These are phyloP conservation scores for Chaetomium tenue DNA, from an alignment of 495 filamentous ascomycete species.

Conservation along the genomic window DNA sequence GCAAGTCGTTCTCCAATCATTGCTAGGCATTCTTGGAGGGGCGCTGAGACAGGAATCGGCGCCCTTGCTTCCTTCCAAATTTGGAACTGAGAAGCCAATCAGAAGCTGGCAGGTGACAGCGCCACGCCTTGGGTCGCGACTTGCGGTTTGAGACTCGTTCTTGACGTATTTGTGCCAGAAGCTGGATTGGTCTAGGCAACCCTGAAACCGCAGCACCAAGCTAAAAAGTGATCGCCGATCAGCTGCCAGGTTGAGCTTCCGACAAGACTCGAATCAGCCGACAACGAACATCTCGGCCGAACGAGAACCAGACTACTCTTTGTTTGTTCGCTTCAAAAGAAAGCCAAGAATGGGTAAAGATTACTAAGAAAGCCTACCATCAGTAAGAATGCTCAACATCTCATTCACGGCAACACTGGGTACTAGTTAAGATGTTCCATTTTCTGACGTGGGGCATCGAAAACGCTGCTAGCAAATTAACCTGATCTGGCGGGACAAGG, in stretches of 20 bases:
- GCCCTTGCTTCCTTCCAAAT: slow-evolving; percentile 9
- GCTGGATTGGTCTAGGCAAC: too few species aligned
- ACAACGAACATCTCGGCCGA: background rate
- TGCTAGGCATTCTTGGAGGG: background rate
- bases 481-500: background rate
- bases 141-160: background rate
- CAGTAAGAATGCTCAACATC: too few species aligned
- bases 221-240: background rate
- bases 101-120: background rate
- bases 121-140: background rate
- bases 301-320: too few species aligned
- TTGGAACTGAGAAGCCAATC: background rate
- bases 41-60: background rate
- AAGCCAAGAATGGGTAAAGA: too few species aligned
- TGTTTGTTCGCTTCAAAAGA: too few species aligned
- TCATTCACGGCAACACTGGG: too few species aligned
- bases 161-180: background rate
- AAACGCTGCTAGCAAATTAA: too few species aligned
- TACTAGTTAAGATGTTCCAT: too few species aligned
- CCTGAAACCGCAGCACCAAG: too few species aligned
- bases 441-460: too few species aligned
- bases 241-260: background rate
- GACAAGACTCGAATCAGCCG: background rate
- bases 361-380: too few species aligned
- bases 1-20: background rate